Evolutionary conservation across 257 asterid species (phyloP), one percentile per base, ranked within the genome.

Genomic region (Lithospermum erythrorhizon): DNA sequence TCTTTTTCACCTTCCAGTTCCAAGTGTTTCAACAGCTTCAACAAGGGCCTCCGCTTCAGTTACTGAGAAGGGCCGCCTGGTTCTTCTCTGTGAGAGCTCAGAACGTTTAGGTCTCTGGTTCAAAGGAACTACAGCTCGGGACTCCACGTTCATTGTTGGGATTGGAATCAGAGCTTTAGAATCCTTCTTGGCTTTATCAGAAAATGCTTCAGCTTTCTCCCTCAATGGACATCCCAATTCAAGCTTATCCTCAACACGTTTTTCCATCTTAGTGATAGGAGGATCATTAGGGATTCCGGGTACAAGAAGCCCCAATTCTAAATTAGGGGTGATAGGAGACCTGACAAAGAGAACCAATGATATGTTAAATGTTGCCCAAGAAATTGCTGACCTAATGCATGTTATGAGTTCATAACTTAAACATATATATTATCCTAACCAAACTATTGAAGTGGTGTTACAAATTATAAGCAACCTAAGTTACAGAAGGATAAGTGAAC

Each of bases 1-100:
- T 18, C 9, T 27, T 66, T 45, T 23, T 60, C 69, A 93, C 99
- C 97, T 83, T 75, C 99, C 99, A 18, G 96, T 84, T 52, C 99
- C 99, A 7, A 93, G 87, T 70, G 72, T 77, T 73, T 93, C 99
- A 61, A 93, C 97, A 17, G 97, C 95, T 81, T 68, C 95, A 55
- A 93, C 99, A 20, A 93, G 83, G 1, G 95, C 95, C 70, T 93
- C 99, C 9, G 86, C 99, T 80, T 93, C 99, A 11, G 73, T 25
- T 17, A 89, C 96, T 17, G 99, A 81, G 76, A 93, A 93, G 0
- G 99, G 99, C 66, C 97, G 78, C 81, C 99, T 81, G 45, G 76
- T 76, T 73, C 99, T 84, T 24, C 97, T 89, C 71, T 86, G 99
- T 0, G 99, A 80, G 66, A 69, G 62, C 67, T 93, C 99, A 65